phyloP scores from a whole-genome alignment of 192 early-diverging fungal species.

The Coemansia erecta region DNA sequence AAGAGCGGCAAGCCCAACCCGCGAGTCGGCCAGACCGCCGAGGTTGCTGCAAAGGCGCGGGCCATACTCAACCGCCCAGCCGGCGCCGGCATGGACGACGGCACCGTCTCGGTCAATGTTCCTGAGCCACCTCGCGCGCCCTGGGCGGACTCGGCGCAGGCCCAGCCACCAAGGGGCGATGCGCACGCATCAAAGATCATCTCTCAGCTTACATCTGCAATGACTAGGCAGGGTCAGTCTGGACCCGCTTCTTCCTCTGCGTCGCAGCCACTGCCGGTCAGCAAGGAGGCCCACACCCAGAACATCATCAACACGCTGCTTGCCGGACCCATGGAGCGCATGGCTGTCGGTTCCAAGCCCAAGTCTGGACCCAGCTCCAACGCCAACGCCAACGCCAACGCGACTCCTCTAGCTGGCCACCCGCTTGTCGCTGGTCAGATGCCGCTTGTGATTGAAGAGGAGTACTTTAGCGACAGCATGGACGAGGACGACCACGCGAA shows the following conservation, averaged over 20 bases:
- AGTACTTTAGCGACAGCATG: constrained; percentile 48
- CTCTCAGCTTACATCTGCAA: constrained; percentile 22
- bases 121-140: constrained; percentile 40
- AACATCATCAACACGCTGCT: constrained; percentile 46
- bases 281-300: constrained; percentile 25
- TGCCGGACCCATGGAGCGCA: constrained; percentile 24
- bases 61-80: constrained; percentile 8
- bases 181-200: constrained; percentile 30
- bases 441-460: constrained; percentile 43
- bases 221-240: constrained; percentile 5
- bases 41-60: constrained; percentile 22
- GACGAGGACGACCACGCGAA: constrained; percentile 28
- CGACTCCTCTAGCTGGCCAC: constrained; percentile 11
- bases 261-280: not conserved
- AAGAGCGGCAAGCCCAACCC: not conserved
- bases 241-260: too few relatives aligned
- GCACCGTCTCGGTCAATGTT: constrained; percentile 16
- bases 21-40: constrained; percentile 17
- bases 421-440: constrained; percentile 35
- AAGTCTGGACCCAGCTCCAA: not conserved
- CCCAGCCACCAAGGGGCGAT: not conserved
- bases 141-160: constrained; percentile 15
- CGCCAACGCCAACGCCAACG: not conserved
- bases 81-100: not conserved
- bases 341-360: constrained; percentile 10